Conservation (phyloP, 2,329 filamentous ascomycete species). For the Phoma herbarum region DNA sequence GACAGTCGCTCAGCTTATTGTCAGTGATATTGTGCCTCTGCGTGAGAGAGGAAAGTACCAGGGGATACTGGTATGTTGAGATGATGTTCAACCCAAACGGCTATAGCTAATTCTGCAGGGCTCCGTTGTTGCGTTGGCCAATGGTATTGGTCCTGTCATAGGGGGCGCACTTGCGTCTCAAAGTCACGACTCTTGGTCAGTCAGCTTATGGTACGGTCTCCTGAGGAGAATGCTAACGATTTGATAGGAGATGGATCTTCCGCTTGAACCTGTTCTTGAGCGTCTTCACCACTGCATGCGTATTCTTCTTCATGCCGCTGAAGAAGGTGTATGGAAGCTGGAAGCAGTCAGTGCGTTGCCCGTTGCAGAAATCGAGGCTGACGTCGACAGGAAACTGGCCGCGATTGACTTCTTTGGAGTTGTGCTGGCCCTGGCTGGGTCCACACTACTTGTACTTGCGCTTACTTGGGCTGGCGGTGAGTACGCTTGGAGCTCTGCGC, state of each 20-base stretch:
- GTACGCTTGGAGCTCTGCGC: conserved; percentile 62
- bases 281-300: conserved; percentile 29
- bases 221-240: conserved; percentile 1
- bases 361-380: not conserved
- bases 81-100: not conserved
- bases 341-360: conserved; percentile 52
- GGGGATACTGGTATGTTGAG: conserved; percentile 37
- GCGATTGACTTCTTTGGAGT: conserved; percentile 69
- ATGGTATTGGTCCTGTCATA: conserved; percentile 40
- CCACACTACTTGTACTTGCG: conserved; percentile 63
- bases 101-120: conserved; percentile 40
- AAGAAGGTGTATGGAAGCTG: conserved; percentile 59
- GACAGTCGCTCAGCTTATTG: conserved; percentile 50
- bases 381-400: conserved; percentile 26
- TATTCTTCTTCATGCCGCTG: conserved; percentile 48
- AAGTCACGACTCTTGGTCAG: conserved; percentile 28
- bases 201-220: not conserved
- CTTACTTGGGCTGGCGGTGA: conserved; percentile 69
- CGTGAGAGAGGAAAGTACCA: conserved; percentile 52
- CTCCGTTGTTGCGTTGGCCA: conserved; percentile 37
- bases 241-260: conserved; percentile 32
- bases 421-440: conserved; percentile 61
- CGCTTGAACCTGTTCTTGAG: conserved; percentile 49
- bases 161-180: conserved; percentile 39
- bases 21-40: conserved; percentile 50